Evolutionary conservation across 2,329 filamentous ascomycete species (phyloP), one percentile per base, ranked within the genome.

Genomic region (Cercospora zeina): DNA sequence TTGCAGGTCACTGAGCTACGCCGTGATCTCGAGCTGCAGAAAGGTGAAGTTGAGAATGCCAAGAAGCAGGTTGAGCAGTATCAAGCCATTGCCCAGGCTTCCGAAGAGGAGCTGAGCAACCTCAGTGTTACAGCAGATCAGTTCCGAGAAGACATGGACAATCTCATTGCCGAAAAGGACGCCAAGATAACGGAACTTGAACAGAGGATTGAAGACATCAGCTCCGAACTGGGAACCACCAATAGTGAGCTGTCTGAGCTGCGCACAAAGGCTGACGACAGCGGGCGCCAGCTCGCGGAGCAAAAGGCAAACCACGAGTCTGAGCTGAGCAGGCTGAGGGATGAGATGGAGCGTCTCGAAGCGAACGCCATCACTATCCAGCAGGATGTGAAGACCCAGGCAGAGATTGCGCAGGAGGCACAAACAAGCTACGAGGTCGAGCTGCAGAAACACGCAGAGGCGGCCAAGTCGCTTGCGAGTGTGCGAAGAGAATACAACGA

Each of bases 371-470:
- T 90, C 67, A 91, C 89, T 73, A 90, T 96, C 73, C 91, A 96
- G 73, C 89, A 96, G 70, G 93, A 97, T 70, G 85, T 97, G 45
- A 93, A 95, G 65, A 88, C 91, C 0, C 95, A 99, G 76, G 93
- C 93, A 30, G 90, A 96, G 49, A 97, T 99, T 71, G 92, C 95
- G 2, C 88, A 91, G 58, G 90, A 91, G 75, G 92, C 95, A 3
- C 95, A 99, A 74, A 89, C 96, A 73, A 93, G 95, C 69, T 99
- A 99, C 73, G 96, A 99, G 75, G 88, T 88, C 65, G 95, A 99
- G 75, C 83, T 99, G 10, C 85, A 96, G 71, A 97, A 95, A 79
- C 95, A 99, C 77, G 93, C 93, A 1, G 91, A 97, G 68, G 95
- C 93, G n/a, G 91, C 93, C 11, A 93, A 92, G 77, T 85, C 86